Percentiles rank a stretch among this genome's conserved stretches.
Evolutionary conservation across 257 asterid genomes (phyloP).

Genomic region (Solanum clarkiae): DNA sequence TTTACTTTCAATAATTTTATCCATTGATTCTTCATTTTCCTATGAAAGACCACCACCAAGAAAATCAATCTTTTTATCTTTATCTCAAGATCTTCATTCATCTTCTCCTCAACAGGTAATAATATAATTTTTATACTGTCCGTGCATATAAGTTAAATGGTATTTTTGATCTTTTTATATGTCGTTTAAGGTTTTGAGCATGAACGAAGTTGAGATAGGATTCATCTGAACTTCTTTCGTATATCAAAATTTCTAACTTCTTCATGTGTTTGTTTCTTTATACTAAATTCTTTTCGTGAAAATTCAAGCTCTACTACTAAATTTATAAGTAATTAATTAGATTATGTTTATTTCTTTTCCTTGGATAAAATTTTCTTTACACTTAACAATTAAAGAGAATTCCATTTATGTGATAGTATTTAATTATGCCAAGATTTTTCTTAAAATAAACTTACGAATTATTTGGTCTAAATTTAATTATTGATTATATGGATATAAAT

Average conservation of each 20-base stretch:
- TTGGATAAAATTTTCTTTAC: neutral
- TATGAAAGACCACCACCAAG: slow-evolving; percentile 31
- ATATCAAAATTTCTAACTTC: neutral
- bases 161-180: neutral
- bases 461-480: too few species aligned
- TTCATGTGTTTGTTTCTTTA: neutral
- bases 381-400: too few species aligned
- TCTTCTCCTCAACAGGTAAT: slow-evolving; percentile 37
- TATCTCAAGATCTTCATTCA: slow-evolving; percentile 1
- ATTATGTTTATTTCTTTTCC: neutral
- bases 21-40: neutral
- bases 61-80: slow-evolving; percentile 4
- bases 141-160: neutral
- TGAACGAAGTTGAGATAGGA: too few species aligned
- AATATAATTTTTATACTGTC: neutral
- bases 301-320: too few species aligned
- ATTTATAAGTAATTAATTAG: neutral
- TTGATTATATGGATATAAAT: too few species aligned
- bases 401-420: too few species aligned
- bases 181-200: neutral
- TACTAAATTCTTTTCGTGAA: neutral
- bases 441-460: too few species aligned
- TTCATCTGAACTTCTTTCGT: neutral
- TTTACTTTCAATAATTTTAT: neutral
- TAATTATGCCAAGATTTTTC: too few species aligned